Evolutionary conservation across 257 asterid genomes (phyloP).

Genomic region (Thymus quinquecostatus): DNA sequence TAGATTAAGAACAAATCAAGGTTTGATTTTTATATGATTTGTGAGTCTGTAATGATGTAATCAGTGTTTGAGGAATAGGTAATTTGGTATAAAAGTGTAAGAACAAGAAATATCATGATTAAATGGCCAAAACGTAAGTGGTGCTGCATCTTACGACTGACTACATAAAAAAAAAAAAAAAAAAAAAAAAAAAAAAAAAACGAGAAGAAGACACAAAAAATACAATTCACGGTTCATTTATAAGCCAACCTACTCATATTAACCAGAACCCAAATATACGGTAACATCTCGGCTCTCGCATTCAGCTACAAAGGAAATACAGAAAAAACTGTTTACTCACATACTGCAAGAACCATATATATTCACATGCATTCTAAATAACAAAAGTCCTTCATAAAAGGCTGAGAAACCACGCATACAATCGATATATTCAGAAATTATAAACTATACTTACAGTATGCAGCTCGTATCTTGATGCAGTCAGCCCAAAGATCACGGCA

Average conservation of each 20-base stretch:
- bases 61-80: too few species aligned
- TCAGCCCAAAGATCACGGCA: conserved; percentile 55
- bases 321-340: background rate
- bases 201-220: background rate
- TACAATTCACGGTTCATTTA: background rate
- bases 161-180: background rate
- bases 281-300: background rate
- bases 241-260: background rate
- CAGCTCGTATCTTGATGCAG: conserved; percentile 66
- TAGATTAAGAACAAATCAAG: too few species aligned
- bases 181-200: too few species aligned
- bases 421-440: conserved; percentile 4
- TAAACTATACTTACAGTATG: conserved; percentile 54
- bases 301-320: conserved; percentile 1
- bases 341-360: background rate
- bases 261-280: background rate
- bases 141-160: background rate
- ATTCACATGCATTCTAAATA: background rate
- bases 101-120: too few species aligned
- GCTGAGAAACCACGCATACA: background rate
- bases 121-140: too few species aligned
- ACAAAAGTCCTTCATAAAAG: background rate
- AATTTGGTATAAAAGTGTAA: too few species aligned
- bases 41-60: background rate
- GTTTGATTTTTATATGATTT: too few species aligned